These are phyloP conservation scores for Suillus clintonianus DNA, from an alignment of 768 basidiomycete genomes.

Conservation along the genomic window DNA sequence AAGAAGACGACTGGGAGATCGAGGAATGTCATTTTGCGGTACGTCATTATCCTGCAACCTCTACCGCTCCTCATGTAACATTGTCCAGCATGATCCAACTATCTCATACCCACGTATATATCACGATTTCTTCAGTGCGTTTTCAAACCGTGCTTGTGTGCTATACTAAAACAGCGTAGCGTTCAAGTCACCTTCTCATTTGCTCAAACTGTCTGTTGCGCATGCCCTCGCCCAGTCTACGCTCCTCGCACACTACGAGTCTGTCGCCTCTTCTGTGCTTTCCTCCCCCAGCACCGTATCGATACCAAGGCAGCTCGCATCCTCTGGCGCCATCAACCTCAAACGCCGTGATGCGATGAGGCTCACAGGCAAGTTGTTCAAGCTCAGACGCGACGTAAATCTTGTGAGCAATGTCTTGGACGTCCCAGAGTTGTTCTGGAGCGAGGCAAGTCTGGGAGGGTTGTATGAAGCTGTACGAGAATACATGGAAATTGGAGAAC, in stretches of 20 bases:
- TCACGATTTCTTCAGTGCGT: constrained; percentile 94
- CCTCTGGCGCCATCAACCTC: constrained; percentile 73
- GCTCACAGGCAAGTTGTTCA: constrained; percentile 85
- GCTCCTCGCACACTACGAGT: constrained; percentile 85
- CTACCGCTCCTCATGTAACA: constrained; percentile 6
- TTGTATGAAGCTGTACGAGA: constrained; percentile 92
- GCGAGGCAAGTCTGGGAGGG: constrained; percentile 84
- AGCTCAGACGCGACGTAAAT: constrained; percentile 85
- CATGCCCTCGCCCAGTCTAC: constrained; percentile 96
- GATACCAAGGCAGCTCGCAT: constrained; percentile 82
- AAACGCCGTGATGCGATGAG: constrained; percentile 82
- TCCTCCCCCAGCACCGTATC: constrained; percentile 73
- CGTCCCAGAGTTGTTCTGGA: constrained; percentile 94
- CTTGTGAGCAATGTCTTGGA: constrained; percentile 92
- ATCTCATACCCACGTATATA: constrained; percentile 90
- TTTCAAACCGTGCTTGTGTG: neutral
- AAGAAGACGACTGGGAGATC: constrained; percentile 82
- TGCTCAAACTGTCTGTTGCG: constrained; percentile 89
- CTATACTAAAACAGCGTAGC: constrained; percentile 45
- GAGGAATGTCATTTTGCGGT: constrained; percentile 92
- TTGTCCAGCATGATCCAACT: constrained; percentile 72
- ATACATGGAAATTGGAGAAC: constrained; percentile 87
- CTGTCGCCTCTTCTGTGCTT: constrained; percentile 75
- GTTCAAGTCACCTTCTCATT: constrained; percentile 87
- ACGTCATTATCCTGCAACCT: constrained; percentile 27